Evolutionary conservation across 805 yeast genomes (phyloP).

Genomic region (Candida insectalens): DNA sequence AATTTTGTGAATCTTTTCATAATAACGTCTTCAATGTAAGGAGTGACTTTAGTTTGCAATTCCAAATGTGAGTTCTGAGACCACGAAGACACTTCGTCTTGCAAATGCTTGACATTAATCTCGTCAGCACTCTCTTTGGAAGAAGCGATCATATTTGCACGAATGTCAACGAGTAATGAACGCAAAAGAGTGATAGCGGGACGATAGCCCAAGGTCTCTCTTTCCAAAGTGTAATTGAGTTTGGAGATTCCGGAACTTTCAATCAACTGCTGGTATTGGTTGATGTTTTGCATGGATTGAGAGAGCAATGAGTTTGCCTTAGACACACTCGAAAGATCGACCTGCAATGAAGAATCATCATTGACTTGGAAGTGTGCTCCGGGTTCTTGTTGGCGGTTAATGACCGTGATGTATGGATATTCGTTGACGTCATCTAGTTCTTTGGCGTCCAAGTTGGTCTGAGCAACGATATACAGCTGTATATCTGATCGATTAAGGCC

Average conservation of each 20-base stretch:
- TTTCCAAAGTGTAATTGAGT: slow-evolving; percentile 17
- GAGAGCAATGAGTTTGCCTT: slow-evolving; percentile 20
- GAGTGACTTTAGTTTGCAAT: slow-evolving; percentile 23
- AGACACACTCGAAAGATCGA: slow-evolving; percentile 18
- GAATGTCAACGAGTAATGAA: slow-evolving; percentile 18
- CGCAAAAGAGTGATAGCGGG: slow-evolving; percentile 17
- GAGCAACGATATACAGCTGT: slow-evolving; percentile 23
- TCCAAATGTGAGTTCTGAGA: slow-evolving; percentile 25
- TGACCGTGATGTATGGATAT: slow-evolving; percentile 19
- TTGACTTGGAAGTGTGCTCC: slow-evolving; percentile 11
- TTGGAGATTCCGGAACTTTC: slow-evolving; percentile 19
- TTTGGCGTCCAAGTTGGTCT: not conserved
- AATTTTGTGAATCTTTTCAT: slow-evolving; percentile 20
- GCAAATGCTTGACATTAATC: slow-evolving; percentile 4
- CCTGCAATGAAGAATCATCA: slow-evolving; percentile 4
- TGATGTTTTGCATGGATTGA: slow-evolving; percentile 18
- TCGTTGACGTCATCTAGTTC: not conserved
- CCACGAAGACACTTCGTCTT: slow-evolving; percentile 21
- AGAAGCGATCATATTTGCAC: slow-evolving; percentile 3
- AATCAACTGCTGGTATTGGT: slow-evolving; percentile 17
- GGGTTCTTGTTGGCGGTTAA: slow-evolving; percentile 7
- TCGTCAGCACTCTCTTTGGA: slow-evolving; percentile 1
- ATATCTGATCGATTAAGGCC: slow-evolving; percentile 9
- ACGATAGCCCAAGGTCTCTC: slow-evolving; percentile 21
- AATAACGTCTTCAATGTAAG: slow-evolving; percentile 19